Base-by-base conservation (phyloP, 164 flowering plant genomes). In the Dillenia suffruticosa region DNA sequence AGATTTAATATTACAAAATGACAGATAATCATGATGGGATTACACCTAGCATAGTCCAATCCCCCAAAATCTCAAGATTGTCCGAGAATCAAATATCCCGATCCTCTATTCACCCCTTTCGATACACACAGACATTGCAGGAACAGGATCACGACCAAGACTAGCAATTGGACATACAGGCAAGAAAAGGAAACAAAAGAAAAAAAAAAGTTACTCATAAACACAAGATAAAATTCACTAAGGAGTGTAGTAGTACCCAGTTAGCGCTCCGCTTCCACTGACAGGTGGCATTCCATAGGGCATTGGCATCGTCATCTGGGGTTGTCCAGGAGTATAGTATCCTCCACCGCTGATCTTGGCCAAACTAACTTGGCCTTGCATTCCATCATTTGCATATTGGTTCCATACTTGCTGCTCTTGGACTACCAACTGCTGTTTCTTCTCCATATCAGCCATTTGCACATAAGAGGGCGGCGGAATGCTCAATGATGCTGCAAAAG, bases 401-500 rank as follows among this genome's bases (percentile, higher is more conserved):
- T 81, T 77, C 97, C 97, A 90, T 9, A 79, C 14, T 54, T 53
- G 78, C 74, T 86, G 90, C 55, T 90, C 97, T 56, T 84, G 87
- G 44, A 69, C 59, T 46, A 88, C 77, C 53, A 86, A 58, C 3
- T 82, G 80, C 73, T 86, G 92, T 65, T 88, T 88, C 85, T 74
- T 83, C 72, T 87, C 94, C 82, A 87, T 78, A 7, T 88, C 94
- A 0, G 87, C 81, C 66, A 90, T 84, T 66, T 86, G 94, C 66
- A 90, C 94, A 54, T 86, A 90, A 0, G 92, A 58, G 11, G 94
- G 94, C 2, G 97, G 89, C 2, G 95, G 89, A 9, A 90, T 63
- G 1, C 48, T 44, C 16, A 81, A 62, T 0, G 96, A 90, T 9
- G 94, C 97, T 0, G 86, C 86, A 54, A 88, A 90, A 9, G 97